Base-by-base conservation (phyloP, 139 green algal genomes). In the Chlamydomonas incerta region DNA sequence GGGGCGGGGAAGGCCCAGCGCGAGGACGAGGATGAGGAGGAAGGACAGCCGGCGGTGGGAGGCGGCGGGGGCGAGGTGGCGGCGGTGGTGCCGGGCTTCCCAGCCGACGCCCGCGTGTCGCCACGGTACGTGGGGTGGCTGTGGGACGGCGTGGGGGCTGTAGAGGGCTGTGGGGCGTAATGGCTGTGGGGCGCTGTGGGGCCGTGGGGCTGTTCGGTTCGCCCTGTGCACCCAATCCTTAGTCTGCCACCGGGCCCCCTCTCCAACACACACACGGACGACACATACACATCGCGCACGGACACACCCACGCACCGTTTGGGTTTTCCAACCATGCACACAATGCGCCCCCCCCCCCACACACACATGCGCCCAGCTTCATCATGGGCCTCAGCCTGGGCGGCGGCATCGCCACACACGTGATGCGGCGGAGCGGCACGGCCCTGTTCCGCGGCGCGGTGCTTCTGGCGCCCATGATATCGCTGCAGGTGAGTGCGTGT, bases 401-500 rank as follows among this genome's bases (percentile, higher is more conserved):
- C n/a, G 83, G 83, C 33, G 73, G 83, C 50, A 83, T 88, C 35
- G 73, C 73, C 62, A 83, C 83, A 0, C 83, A 88, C 72, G 65
- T 72, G 6, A 83, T 83, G 72, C 63, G 65, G 41, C 26, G 47
- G 55, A 82, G 60, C 17, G 71, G 34, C 72, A 58, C 41, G 60
- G 18, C 31, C 41, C 63, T 88, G 73, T 85, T 85, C 62, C 29
- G 58, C 2, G 83, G 83, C 34, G 72, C 83, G 34, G 72, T 83
- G 41, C 83, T 88, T 34, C 62, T 88, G 83, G 68, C 83, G 14
- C 83, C 83, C 83, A 88, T 88, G 83, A 81, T 88, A 10, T 63
- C 29, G 17, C 73, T 88, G 50, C 33, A 85, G 77, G 77, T 84
- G 41, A 11, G 60, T 11, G 65, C 10, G 65, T 23, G 65, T 23